A percentile compares a stretch with the other conserved stretches of the same genome.
Conservation (phyloP, 2,329 filamentous ascomycete species). For the Paracoccidioides brasiliensis region DNA sequence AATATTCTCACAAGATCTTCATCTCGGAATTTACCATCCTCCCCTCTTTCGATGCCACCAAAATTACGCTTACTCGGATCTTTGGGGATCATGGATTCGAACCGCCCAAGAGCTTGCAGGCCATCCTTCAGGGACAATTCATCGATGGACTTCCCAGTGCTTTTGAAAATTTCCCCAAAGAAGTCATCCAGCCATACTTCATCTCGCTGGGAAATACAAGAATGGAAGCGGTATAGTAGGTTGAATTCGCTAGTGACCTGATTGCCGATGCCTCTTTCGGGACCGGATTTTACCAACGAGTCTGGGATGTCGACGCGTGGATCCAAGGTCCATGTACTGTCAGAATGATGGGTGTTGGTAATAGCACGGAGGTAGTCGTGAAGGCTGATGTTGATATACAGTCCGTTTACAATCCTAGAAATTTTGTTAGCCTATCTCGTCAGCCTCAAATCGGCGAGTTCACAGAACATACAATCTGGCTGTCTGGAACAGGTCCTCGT, state of each 20-base stretch:
- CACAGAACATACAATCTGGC: slow-evolving; percentile 16
- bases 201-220: slow-evolving; percentile 52
- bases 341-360: slow-evolving; percentile 24
- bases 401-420: slow-evolving; percentile 15
- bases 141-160: slow-evolving; percentile 8
- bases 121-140: slow-evolving; percentile 8
- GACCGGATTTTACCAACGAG: slow-evolving; percentile 15
- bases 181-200: slow-evolving; percentile 58
- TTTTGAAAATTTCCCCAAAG: slow-evolving; percentile 27
- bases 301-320: slow-evolving; percentile 23
- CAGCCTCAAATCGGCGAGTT: background rate
- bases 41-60: slow-evolving; percentile 43
- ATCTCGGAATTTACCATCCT: slow-evolving; percentile 51
- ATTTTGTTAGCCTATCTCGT: background rate
- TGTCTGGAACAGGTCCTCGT: slow-evolving; percentile 23
- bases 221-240: slow-evolving; percentile 44
- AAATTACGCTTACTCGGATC: slow-evolving; percentile 53
- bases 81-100: slow-evolving; percentile 41
- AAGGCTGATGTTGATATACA: slow-evolving; percentile 22
- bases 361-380: slow-evolving; percentile 22
- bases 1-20: slow-evolving; percentile 56
- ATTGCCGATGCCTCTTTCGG: slow-evolving; percentile 34
- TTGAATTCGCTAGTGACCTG: slow-evolving; percentile 41
- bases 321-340: slow-evolving; percentile 31
- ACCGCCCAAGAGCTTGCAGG: slow-evolving; percentile 42